Conservation (phyloP, 1,284 basidiomycete species). For the Cryptococcus hybrid region DNA sequence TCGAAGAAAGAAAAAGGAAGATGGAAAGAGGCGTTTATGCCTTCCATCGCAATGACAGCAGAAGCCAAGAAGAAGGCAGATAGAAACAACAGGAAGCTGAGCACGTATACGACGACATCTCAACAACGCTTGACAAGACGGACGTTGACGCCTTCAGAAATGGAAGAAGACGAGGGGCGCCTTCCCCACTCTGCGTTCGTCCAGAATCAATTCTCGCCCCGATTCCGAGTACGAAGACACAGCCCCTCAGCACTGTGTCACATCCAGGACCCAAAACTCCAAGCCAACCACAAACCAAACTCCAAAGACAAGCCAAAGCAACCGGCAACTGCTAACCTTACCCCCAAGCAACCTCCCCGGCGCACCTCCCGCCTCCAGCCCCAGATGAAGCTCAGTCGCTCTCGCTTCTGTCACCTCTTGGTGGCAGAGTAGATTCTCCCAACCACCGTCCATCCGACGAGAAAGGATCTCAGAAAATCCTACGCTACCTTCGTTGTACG, state of each 20-base stretch:
- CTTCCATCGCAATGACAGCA: neutral
- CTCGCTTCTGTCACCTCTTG: no score
- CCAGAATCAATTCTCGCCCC: no score
- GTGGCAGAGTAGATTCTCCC: conserved; percentile 1
- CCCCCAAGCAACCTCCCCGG: neutral
- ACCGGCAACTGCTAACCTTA: neutral
- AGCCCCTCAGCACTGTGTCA: neutral
- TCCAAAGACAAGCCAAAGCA: neutral
- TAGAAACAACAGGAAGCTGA: no score
- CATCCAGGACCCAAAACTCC: neutral
- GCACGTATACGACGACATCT: no score
- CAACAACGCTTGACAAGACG: no score
- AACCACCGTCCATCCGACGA: neutral
- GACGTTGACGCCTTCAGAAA: no score
- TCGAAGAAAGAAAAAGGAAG: neutral
- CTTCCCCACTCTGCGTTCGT: no score
- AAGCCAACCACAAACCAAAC: neutral
- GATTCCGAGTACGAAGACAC: neutral
- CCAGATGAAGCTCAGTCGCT: neutral
- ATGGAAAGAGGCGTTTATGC: neutral
- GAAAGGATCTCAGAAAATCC: neutral
- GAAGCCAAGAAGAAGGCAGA: neutral
- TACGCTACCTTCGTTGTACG: conserved; percentile 20
- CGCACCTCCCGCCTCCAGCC: neutral
- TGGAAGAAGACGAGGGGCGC: neutral